phyloP scores from a whole-genome alignment of 306 rosid genomes.

The Gleditsia sinensis region DNA sequence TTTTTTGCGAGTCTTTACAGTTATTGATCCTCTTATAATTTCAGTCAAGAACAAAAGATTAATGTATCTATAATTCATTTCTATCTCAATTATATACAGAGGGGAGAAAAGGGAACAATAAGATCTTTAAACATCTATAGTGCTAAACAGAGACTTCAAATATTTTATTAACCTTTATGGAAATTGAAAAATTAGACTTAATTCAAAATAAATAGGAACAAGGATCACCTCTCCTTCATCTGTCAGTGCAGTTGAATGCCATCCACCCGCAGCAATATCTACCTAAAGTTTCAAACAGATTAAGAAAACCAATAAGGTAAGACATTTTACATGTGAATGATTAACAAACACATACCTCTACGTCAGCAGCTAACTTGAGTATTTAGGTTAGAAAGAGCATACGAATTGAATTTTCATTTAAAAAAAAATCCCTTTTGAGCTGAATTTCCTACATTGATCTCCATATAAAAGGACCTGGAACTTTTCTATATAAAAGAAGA shows the following conservation, averaged over 20 bases:
- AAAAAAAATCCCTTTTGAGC: neutral
- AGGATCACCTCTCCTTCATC: slow-evolving; percentile 83
- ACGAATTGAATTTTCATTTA: neutral
- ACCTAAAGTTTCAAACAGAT: slow-evolving; percentile 52
- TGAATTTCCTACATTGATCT: neutral
- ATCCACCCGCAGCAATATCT: slow-evolving; percentile 99
- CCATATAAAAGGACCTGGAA: neutral
- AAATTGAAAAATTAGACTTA: slow-evolving; percentile 22
- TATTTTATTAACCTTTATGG: slow-evolving; percentile 9
- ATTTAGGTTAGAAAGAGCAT: neutral
- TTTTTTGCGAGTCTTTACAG: neutral
- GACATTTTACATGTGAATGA: neutral
- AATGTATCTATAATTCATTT: neutral
- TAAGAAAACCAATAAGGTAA: slow-evolving; percentile 23
- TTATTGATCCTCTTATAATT: neutral
- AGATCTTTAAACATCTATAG: neutral
- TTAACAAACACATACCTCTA: neutral
- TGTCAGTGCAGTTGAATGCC: slow-evolving; percentile 97
- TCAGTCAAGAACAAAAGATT: neutral
- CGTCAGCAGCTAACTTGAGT: neutral
- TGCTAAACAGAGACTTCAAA: neutral
- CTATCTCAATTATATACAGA: neutral
- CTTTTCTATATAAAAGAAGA: neutral
- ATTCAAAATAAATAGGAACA: slow-evolving; percentile 27
- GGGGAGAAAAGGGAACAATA: neutral